Conservation (phyloP, 2,329 filamentous ascomycete species). For the Septoria linicola region DNA sequence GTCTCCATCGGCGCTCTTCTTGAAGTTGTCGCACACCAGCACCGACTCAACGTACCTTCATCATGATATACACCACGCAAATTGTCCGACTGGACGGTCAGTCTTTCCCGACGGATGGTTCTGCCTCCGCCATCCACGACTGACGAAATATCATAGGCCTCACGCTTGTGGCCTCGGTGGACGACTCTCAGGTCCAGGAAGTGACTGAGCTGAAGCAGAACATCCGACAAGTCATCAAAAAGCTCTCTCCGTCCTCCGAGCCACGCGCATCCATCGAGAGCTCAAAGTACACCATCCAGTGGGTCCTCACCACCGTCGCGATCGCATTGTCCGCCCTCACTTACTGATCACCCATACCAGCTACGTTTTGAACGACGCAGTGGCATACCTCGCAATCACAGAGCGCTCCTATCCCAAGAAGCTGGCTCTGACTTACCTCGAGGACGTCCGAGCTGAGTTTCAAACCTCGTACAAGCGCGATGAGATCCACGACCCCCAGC, state of each 20-base stretch:
- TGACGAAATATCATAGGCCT: constrained; percentile 61
- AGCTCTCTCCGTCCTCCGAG: constrained; percentile 84
- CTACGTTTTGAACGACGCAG: constrained; percentile 78
- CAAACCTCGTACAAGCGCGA: constrained; percentile 72
- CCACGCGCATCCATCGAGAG: constrained; percentile 90
- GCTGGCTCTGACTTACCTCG: constrained; percentile 96
- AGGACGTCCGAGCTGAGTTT: constrained; percentile 89
- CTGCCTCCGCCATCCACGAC: constrained; percentile 14
- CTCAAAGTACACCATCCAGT: constrained; percentile 82
- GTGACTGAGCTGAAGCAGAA: constrained; percentile 87
- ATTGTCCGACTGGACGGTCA: constrained; percentile 89
- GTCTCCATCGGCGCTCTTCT: neutral
- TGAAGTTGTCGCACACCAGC: neutral
- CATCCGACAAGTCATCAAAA: constrained; percentile 84
- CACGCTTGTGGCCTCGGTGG: constrained; percentile 90
- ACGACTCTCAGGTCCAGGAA: constrained; percentile 77
- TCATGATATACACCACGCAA: constrained; percentile 64
- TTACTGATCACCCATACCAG: constrained; percentile 46
- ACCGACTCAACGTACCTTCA: neutral
- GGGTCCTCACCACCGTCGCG: constrained; percentile 40
- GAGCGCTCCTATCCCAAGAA: constrained; percentile 94
- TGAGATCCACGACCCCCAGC: constrained; percentile 70
- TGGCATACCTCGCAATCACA: constrained; percentile 92
- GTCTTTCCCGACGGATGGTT: constrained; percentile 22
- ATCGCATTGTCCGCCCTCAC: neutral